Evolutionary conservation across 345 rosid species (phyloP).

Genomic region (Cardiospermum halicacabum): DNA sequence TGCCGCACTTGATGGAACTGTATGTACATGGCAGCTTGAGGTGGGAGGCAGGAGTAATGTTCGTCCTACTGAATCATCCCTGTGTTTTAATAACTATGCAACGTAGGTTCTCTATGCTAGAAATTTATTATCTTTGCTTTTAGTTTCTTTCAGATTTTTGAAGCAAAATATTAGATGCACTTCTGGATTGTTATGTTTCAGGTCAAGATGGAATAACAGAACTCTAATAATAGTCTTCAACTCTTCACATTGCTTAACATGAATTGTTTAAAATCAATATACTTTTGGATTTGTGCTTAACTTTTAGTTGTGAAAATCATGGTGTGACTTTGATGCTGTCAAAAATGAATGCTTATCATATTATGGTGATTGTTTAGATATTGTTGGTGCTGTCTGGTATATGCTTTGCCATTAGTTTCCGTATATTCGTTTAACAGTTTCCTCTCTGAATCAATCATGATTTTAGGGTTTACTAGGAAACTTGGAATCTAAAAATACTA

Average conservation of each 20-base stretch:
- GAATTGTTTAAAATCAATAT: not conserved
- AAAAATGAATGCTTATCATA: slow-evolving; percentile 1
- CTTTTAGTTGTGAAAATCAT: not conserved
- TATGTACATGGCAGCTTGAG: slow-evolving; percentile 90
- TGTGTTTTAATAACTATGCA: slow-evolving; percentile 81
- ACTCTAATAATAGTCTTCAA: not conserved
- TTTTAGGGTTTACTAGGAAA: not conserved
- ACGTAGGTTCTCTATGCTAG: slow-evolving; percentile 47
- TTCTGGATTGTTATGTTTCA: not conserved
- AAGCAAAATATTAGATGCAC: not conserved
- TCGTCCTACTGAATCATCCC: slow-evolving; percentile 78
- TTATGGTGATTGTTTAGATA: not conserved
- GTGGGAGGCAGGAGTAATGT: slow-evolving; percentile 89
- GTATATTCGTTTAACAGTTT: not conserved
- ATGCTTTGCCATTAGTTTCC: no score
- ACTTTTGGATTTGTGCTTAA: not conserved
- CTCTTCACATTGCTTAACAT: not conserved
- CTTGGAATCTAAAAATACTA: not conserved
- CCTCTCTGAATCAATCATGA: not conserved
- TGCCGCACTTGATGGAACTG: slow-evolving; percentile 86
- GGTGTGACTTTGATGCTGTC: not conserved
- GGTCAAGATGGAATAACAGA: not conserved
- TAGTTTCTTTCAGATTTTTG: not conserved
- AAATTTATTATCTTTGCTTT: slow-evolving; percentile 5
- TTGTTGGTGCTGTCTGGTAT: not conserved